Percentiles rank a stretch among this genome's conserved stretches.
These are phyloP conservation scores for Pseudofabraea citricarpa DNA, from an alignment of 2,329 filamentous ascomycete genomes.

Conservation along the genomic window DNA sequence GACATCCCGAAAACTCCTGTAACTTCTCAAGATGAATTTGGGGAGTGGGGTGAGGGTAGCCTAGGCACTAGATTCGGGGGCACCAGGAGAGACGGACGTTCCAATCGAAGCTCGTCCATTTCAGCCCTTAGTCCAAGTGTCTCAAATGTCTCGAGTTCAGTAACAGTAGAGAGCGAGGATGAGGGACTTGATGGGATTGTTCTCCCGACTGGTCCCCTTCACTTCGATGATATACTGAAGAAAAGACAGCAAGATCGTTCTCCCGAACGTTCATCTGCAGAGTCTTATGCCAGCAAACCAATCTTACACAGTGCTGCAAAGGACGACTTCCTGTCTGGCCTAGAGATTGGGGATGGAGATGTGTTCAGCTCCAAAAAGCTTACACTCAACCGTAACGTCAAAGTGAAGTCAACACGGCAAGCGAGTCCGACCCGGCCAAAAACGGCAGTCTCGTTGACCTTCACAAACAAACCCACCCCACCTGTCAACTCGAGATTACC, in stretches of 20 bases:
- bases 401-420: conserved; percentile 69
- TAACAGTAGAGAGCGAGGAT: conserved; percentile 89
- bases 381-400: conserved; percentile 86
- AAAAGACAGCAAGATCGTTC: conserved; percentile 61
- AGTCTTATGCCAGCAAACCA: conserved; percentile 25
- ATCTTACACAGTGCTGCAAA: conserved; percentile 24
- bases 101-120: conserved; percentile 77
- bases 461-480: conserved; percentile 70
- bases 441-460: conserved; percentile 81
- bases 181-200: conserved; percentile 88
- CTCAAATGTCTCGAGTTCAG: conserved; percentile 84
- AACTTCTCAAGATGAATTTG: conserved; percentile 68
- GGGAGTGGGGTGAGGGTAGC: conserved; percentile 90
- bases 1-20: conserved; percentile 61
- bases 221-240: conserved; percentile 75
- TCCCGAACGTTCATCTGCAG: conserved; percentile 41
- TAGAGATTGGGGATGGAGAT: conserved; percentile 82
- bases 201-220: conserved; percentile 75
- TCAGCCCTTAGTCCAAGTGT: conserved; percentile 90
- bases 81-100: conserved; percentile 73
- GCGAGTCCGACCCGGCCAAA: conserved; percentile 67
- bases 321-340: conserved; percentile 82
- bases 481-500: conserved; percentile 66
- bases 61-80: conserved; percentile 87
- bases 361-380: conserved; percentile 76